These are phyloP conservation scores for Schrenkiella parvula DNA, from an alignment of 345 rosid genomes.

Conservation along the genomic window DNA sequence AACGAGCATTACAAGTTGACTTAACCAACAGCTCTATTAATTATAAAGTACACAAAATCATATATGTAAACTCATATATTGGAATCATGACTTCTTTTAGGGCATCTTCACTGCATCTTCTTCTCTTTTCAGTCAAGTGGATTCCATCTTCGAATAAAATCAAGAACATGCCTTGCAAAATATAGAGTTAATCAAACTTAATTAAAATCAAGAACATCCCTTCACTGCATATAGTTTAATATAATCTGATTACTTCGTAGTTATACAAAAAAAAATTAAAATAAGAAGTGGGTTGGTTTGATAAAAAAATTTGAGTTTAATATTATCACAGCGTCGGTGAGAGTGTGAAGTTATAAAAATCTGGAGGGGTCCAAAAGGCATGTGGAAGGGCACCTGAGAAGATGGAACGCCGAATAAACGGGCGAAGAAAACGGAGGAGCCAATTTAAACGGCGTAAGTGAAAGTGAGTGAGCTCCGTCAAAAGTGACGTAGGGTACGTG, in stretches of 20 bases:
- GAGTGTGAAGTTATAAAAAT: not conserved
- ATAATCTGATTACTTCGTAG: not conserved
- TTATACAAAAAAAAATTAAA: not conserved
- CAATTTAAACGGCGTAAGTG: not conserved
- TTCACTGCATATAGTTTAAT: not conserved
- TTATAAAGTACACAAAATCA: not conserved
- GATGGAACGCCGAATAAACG: constrained; percentile 9
- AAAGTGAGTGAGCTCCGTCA: not conserved
- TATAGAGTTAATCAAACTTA: too few species aligned
- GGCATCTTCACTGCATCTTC: not conserved
- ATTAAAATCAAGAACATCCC: not conserved
- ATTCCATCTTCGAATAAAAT: not conserved
- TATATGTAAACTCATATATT: not conserved
- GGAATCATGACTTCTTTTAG: not conserved
- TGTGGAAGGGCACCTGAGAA: constrained; percentile 28
- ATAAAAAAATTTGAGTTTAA: not conserved
- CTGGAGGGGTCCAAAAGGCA: not conserved
- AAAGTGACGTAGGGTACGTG: constrained; percentile 17
- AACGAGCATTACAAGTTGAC: constrained; percentile 23
- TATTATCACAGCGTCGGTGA: not conserved
- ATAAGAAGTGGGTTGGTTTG: not conserved
- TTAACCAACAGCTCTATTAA: constrained; percentile 13
- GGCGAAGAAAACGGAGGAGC: constrained; percentile 19
- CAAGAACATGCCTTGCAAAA: not conserved
- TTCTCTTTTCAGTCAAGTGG: not conserved